These are phyloP conservation scores for Amaranthus tricolor DNA, from an alignment of 179 eudicot genomes.

Conservation along the genomic window DNA sequence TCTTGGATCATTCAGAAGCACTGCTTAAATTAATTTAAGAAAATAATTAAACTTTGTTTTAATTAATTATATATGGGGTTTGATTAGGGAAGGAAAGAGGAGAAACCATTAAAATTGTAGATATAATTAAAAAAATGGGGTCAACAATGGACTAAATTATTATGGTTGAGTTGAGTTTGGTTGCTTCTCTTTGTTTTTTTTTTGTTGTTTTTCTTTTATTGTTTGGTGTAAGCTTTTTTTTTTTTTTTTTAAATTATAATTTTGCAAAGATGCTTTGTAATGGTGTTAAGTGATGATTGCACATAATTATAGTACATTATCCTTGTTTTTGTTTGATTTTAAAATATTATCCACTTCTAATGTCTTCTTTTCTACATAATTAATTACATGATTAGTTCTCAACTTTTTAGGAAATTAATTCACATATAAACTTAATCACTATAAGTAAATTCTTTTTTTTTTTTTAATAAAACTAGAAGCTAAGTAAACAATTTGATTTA, in stretches of 20 bases:
- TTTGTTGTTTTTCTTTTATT: neutral
- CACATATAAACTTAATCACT: no score
- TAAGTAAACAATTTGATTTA: no score
- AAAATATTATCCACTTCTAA: neutral
- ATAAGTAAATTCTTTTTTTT: no score
- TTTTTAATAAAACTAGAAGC: no score
- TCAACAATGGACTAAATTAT: constrained; percentile 9
- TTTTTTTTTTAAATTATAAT: neutral
- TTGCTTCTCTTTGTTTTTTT: constrained; percentile 10
- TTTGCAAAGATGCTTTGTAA: constrained; percentile 10
- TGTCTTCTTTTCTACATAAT: neutral
- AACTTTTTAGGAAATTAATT: no score
- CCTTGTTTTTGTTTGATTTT: neutral
- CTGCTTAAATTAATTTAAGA: constrained; percentile 18
- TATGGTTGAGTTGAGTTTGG: constrained; percentile 16
- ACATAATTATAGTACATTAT: constrained; percentile 15
- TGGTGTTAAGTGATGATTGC: constrained; percentile 10
- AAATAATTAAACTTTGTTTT: neutral
- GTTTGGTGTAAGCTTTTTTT: constrained; percentile 11
- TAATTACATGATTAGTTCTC: no score
- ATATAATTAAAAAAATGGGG: neutral
- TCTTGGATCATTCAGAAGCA: constrained; percentile 57
- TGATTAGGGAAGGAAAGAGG: neutral
- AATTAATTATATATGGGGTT: neutral
- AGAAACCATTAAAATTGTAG: constrained; percentile 5